phyloP scores from a whole-genome alignment of 805 yeast genomes.

The Jamesozyma rosinii region DNA sequence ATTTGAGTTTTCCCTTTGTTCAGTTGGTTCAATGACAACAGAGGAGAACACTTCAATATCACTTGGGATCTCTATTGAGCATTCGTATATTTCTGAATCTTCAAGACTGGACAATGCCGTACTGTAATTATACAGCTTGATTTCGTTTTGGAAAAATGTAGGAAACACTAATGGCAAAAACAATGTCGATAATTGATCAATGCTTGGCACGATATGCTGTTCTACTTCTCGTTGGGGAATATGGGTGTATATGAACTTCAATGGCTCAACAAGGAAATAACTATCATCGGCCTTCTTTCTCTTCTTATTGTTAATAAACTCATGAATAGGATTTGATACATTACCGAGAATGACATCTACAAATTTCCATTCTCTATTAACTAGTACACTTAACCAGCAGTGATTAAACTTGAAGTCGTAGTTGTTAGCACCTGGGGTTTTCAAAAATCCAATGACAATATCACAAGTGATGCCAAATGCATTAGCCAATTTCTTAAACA shows the following conservation, averaged over 20 bases:
- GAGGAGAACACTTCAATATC: conserved; percentile 60
- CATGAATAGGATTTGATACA: conserved; percentile 42
- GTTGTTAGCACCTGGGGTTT: conserved; percentile 58
- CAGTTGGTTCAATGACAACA: conserved; percentile 40
- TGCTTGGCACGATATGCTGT: conserved; percentile 80
- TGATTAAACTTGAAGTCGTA: conserved; percentile 53
- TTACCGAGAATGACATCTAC: conserved; percentile 67
- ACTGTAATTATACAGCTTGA: conserved; percentile 60
- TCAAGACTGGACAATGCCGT: conserved; percentile 64
- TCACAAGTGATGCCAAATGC: conserved; percentile 65
- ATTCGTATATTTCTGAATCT: conserved; percentile 72
- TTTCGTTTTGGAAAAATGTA: conserved; percentile 52
- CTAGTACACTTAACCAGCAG: conserved; percentile 74
- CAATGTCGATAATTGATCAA: conserved; percentile 68
- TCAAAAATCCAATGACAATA: conserved; percentile 72
- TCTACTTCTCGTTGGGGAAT: conserved; percentile 69
- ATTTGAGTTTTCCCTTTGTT: conserved; percentile 6
- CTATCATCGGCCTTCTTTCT: conserved; percentile 35
- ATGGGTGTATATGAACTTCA: conserved; percentile 71
- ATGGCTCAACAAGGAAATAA: conserved; percentile 73
- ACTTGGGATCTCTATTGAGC: conserved; percentile 61
- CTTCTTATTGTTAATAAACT: conserved; percentile 30
- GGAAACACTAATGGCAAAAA: conserved; percentile 84
- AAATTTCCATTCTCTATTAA: conserved; percentile 72
- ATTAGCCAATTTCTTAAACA: conserved; percentile 64